phyloP scores from a whole-genome alignment of 1,284 basidiomycete species.

The Sphagnurus paluster region DNA sequence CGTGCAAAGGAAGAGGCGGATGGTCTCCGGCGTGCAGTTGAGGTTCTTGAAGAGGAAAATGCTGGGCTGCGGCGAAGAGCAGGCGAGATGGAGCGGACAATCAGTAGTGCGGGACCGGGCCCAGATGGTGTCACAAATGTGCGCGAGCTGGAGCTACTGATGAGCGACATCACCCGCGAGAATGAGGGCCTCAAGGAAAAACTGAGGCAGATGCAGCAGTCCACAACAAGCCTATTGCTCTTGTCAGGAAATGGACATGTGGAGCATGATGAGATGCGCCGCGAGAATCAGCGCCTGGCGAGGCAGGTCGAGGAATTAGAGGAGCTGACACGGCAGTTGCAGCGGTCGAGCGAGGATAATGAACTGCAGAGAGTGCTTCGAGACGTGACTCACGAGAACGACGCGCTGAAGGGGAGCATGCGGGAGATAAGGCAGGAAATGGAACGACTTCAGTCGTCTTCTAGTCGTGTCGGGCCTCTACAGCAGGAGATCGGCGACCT shows the following conservation, averaged over 20 bases:
- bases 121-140: conserved; percentile 24
- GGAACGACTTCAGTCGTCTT: conserved; percentile 6
- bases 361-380: conserved; percentile 18
- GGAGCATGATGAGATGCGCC: conserved; percentile 13
- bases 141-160: conserved; percentile 22
- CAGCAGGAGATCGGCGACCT: conserved; percentile 28
- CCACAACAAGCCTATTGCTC: conserved; percentile 26
- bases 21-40: conserved; percentile 13
- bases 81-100: conserved; percentile 29
- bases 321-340: conserved; percentile 16
- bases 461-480: conserved; percentile 21
- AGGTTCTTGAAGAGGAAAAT: conserved; percentile 22
- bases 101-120: conserved; percentile 30
- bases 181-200: conserved; percentile 33
- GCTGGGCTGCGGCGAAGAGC: conserved; percentile 20
- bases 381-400: conserved; percentile 24
- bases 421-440: conserved; percentile 10
- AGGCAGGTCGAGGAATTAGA: conserved; percentile 18
- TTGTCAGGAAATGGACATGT: conserved; percentile 19
- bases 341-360: conserved; percentile 19
- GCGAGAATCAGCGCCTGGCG: conserved; percentile 16
- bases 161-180: conserved; percentile 30
- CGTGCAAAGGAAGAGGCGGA: conserved; percentile 11
- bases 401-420: conserved; percentile 16
- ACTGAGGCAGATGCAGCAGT: conserved; percentile 27